Evolutionary conservation across 164 flowering plant genomes (phyloP), one percentile per base, ranked within the genome.

Genomic region (Euptelea pleiosperma): DNA sequence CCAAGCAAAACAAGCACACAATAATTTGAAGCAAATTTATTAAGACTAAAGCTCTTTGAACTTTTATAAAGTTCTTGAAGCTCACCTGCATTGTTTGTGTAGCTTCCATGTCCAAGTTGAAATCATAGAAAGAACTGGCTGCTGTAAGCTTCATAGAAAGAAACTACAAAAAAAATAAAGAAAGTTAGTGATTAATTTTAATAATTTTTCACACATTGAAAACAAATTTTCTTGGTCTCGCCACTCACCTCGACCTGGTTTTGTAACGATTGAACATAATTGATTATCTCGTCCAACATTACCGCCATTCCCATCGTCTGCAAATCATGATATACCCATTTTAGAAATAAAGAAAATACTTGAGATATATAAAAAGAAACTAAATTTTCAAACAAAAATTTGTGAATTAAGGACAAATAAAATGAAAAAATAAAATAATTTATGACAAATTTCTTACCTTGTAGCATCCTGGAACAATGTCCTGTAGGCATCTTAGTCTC

Each of bases 261-360:
- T 70, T 88, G 96, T 43, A 88, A 68, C 21, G 96, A 85, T 63
- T 88, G 96, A 46, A 88, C 82, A 62, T 88, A 88, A 70, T 88
- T 88, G n/a, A 88, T 88, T 31, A 88, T 88, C 75, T 88, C 96
- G 64, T 88, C 96, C 50, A 88, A 88, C 52, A 88, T 87, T 34
- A 88, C 63, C 0, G 96, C 89, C 70, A 83, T 88, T 22, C 96
- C 40, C 30, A 39, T 56, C 4, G 21, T 25, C 31, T 62, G 30
- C 43, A 31, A 48, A 54, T 31, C 47, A n/a, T n/a, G 25, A 55
- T 35, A 40, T 11, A 21, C 2, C 11, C 14, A 33, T 15, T 4
- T 21, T 11, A 61, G 19, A 45, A 56, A 37, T 0, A 48, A n/a
- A n/a, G n/a, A n/a, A n/a, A n/a, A n/a, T n/a, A n/a, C n/a, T n/a